A percentile compares a stretch with the other conserved stretches of the same genome.
Conservation (phyloP, 2,329 filamentous ascomycete species). For the Sarocladiaceae sp. region DNA sequence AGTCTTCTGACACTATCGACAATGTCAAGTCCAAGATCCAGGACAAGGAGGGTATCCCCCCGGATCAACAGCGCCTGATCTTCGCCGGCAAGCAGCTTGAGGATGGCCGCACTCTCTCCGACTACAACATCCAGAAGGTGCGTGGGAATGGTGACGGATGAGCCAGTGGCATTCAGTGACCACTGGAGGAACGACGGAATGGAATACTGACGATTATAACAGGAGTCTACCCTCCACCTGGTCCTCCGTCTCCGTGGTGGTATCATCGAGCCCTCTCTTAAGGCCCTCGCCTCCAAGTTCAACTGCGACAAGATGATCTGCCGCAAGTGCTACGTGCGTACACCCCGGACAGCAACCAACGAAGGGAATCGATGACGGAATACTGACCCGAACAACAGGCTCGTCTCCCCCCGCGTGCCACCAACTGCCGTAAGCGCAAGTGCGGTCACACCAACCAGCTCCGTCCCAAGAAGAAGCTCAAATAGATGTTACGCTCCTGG, state of each 20-base stretch:
- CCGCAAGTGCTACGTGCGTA: slow-evolving; percentile 99
- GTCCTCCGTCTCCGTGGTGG: slow-evolving; percentile 98
- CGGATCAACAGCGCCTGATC: too few species aligned
- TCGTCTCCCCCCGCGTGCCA: slow-evolving; percentile 94
- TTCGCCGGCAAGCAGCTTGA: slow-evolving; percentile 98
- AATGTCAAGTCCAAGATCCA: slow-evolving; percentile 98
- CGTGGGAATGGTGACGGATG: slow-evolving; percentile 25
- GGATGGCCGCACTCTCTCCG: slow-evolving; percentile 92
- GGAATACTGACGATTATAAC: slow-evolving; percentile 1
- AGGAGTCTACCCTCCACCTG: slow-evolving; percentile 98
- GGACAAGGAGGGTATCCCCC: slow-evolving; percentile 98
- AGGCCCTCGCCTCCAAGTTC: slow-evolving; percentile 98
- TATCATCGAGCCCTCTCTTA: slow-evolving; percentile 98
- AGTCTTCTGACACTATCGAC: slow-evolving; percentile 88
- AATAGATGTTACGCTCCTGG: slow-evolving; percentile 44
- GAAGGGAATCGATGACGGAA: neutral
- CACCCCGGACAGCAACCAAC: neutral
- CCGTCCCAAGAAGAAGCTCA: slow-evolving; percentile 99
- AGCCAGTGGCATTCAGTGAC: neutral
- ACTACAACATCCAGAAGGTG: slow-evolving; percentile 99
- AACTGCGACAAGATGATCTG: slow-evolving; percentile 99
- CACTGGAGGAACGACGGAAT: neutral
- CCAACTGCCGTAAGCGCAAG: slow-evolving; percentile 99
- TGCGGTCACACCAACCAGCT: slow-evolving; percentile 99
- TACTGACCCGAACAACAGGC: slow-evolving; percentile 37